Percentiles rank a stretch among this genome's conserved stretches.
Conservation (phyloP, 495 filamentous ascomycete genomes). For the Trichodelitschia bisporula region DNA sequence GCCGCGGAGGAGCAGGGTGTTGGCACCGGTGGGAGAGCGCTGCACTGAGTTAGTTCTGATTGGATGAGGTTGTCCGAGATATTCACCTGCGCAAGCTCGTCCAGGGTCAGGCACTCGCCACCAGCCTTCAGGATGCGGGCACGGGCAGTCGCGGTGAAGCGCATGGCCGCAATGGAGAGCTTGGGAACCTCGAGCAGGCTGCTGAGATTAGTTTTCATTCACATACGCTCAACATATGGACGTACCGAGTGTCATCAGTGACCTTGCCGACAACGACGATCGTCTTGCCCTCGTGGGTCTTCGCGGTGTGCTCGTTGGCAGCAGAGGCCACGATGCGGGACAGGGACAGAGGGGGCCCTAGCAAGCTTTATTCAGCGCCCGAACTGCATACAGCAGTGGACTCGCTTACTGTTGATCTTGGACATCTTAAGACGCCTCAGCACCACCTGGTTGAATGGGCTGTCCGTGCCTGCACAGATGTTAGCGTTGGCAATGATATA, state of each 20-base stretch:
- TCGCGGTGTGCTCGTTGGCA: conserved; percentile 26
- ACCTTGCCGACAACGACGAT: conserved; percentile 80
- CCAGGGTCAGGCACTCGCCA: conserved; percentile 80
- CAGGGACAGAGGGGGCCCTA: conserved; percentile 76
- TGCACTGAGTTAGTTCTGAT: no score
- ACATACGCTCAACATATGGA: conserved; percentile 12
- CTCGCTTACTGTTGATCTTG: conserved; percentile 92
- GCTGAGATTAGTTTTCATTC: conserved; percentile 2
- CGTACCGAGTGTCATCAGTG: conserved; percentile 95
- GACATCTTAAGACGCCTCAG: conserved; percentile 94
- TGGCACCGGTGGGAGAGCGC: conserved; percentile 74
- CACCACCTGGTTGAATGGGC: conserved; percentile 88
- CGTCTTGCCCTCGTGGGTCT: conserved; percentile 62
- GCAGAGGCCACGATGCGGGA: conserved; percentile 60
- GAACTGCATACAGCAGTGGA: no score
- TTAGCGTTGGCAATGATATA: no score
- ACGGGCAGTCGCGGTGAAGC: conserved; percentile 86
- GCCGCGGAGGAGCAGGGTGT: conserved; percentile 84
- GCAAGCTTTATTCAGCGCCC: no score
- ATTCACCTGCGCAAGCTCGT: conserved; percentile 90
- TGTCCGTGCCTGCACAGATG: conserved; percentile 90
- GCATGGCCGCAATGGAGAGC: conserved; percentile 71
- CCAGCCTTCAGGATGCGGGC: conserved; percentile 80
- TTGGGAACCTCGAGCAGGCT: conserved; percentile 67
- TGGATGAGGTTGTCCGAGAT: no score